Evolutionary conservation across 2,329 filamentous ascomycete genomes (phyloP), one percentile per base, ranked within the genome.

Genomic region (Monosporascus ibericus): DNA sequence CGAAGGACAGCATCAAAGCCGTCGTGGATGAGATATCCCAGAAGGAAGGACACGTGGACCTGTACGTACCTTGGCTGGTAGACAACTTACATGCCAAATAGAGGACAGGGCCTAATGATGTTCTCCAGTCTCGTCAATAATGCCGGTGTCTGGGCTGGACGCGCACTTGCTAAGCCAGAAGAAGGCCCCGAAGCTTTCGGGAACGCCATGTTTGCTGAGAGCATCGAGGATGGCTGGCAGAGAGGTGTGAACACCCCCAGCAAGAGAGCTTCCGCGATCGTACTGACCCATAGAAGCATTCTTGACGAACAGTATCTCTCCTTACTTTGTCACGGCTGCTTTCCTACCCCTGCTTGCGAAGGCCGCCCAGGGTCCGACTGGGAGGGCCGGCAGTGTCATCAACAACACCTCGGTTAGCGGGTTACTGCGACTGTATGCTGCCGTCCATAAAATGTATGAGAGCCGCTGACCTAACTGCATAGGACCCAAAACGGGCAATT

Each of bases 311-410:
- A 69, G 79, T 34, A 72, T 72, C 1, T 72, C 70, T 36, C 70
- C 72, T 25, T 81, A 76, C 65, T 81, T 78, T 65, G 76, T 77
- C 56, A 73, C 74, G 18, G 78, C 79, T 56, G 77, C 76, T 1
- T 77, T 83, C 61, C 66, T 82, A 3, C 78, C 78, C 0, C 66
- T 81, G 2, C 70, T 82, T 1, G 75, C 73, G 1, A 78, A 78
- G 52, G 78, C 75, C 6, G 63, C 67, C 11, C 64, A 69, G 3
- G 63, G 69, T 5, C 75, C 74, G 1, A 73, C 73, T 0, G 75
- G 75, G 5, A 78, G 77, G 60, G 70, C 72, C 1, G 75, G 75
- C 3, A 73, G 66, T 18, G 70, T 84, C 25, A 72, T 83, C 56
- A 82, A 82, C 49, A 74, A 82, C 47, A 69, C 71, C 39, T 77